Percentiles rank a stretch among this genome's conserved stretches.
Conservation (phyloP, 805 yeast genomes). For the Candida schatavii region DNA sequence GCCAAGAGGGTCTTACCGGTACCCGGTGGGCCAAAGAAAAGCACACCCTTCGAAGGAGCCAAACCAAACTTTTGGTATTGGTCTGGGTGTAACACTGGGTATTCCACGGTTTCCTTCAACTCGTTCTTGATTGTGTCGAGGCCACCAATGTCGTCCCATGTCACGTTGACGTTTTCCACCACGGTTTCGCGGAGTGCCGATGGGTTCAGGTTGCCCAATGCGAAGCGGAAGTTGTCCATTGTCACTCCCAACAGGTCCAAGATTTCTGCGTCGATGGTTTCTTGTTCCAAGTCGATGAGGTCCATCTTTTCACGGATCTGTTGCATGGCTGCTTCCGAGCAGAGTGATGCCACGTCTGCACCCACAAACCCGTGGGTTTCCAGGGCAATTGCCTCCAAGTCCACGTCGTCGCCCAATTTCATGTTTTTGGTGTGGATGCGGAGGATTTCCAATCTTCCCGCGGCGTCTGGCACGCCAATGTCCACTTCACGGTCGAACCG, state of each 20-base stretch:
- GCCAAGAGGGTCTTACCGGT: slow-evolving; percentile 98
- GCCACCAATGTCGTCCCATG: slow-evolving; percentile 99
- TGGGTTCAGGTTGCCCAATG: slow-evolving; percentile 97
- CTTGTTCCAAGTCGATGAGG: slow-evolving; percentile 91
- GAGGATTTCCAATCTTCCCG: slow-evolving; percentile 94
- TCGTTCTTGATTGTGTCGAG: slow-evolving; percentile 93
- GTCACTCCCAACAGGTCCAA: slow-evolving; percentile 96
- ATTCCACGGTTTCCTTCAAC: slow-evolving; percentile 97
- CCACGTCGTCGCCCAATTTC: slow-evolving; percentile 94
- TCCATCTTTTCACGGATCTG: slow-evolving; percentile 99
- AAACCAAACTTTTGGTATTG: slow-evolving; percentile 97
- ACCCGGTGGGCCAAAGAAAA: slow-evolving; percentile 99
- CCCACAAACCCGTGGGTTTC: slow-evolving; percentile 99
- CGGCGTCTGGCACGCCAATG: slow-evolving; percentile 94
- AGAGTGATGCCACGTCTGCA: slow-evolving; percentile 95
- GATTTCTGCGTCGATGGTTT: slow-evolving; percentile 95
- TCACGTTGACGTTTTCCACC: slow-evolving; percentile 96
- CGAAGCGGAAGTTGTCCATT: slow-evolving; percentile 98
- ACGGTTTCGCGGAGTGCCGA: slow-evolving; percentile 99
- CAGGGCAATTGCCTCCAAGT: slow-evolving; percentile 90
- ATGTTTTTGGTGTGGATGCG: slow-evolving; percentile 98
- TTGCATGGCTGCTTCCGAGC: slow-evolving; percentile 99
- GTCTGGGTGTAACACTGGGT: slow-evolving; percentile 98
- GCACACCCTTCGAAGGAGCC: slow-evolving; percentile 96
- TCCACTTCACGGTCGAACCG: slow-evolving; percentile 86